Conservation (phyloP, 164 flowering plant genomes). For the Nymphaea colorata region DNA sequence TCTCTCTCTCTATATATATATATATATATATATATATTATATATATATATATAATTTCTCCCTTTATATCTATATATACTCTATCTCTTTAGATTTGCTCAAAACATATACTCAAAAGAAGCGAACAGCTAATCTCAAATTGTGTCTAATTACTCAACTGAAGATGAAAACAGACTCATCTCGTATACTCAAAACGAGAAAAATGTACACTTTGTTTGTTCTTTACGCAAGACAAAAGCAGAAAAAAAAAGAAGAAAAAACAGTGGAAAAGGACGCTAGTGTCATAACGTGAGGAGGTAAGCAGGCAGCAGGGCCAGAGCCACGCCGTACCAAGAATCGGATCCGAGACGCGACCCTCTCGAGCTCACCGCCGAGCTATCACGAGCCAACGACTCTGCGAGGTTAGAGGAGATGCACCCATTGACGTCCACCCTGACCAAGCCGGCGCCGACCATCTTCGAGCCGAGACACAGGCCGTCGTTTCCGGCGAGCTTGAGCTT, state of each 20-base stretch:
- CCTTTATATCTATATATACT: too few relatives aligned
- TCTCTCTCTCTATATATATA: too few relatives aligned
- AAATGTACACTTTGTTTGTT: background rate
- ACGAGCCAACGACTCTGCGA: background rate
- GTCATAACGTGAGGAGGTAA: background rate
- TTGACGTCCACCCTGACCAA: constrained; percentile 2
- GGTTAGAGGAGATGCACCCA: background rate
- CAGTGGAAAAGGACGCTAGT: background rate
- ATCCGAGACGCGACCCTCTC: background rate
- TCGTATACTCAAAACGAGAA: too few relatives aligned
- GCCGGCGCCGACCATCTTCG: background rate
- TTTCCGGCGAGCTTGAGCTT: constrained; percentile 6
- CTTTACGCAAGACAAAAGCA: background rate
- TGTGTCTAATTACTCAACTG: too few relatives aligned
- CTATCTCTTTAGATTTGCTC: too few relatives aligned
- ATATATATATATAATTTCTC: too few relatives aligned
- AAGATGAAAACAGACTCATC: too few relatives aligned
- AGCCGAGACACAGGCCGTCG: constrained; percentile 1
- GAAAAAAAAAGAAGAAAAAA: background rate
- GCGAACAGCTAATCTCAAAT: too few relatives aligned
- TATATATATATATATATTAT: too few relatives aligned
- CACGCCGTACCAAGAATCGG: background rate
- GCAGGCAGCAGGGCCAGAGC: background rate
- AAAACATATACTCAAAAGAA: too few relatives aligned
- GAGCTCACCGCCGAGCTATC: background rate